Evolutionary conservation across 2,329 filamentous ascomycete species (phyloP), one percentile per base, ranked within the genome.

Genomic region (Hymenoscyphus salicellus): DNA sequence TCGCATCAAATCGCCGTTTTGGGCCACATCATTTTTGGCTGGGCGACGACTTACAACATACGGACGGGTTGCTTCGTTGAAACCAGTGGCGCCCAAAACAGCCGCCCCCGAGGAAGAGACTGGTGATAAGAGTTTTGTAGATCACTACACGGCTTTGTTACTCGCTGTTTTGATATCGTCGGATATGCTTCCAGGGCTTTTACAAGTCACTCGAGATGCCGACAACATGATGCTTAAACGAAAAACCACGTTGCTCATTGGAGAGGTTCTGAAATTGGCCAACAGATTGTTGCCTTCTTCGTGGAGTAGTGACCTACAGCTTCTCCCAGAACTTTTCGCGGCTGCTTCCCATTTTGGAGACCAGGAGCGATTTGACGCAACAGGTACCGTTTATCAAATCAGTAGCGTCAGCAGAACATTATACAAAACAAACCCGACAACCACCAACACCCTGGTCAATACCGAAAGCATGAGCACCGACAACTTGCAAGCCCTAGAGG

Each of bases 341-440:
- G 87, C 89, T 0, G 92, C 93, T 4, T 84, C 91, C 1, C 84
- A 87, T 38, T 92, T 93, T 71, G 81, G 86, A 26, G 82, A 87
- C 23, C 86, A 93, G 33, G 84, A 87, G 28, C 88, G 92, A 62
- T 93, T 93, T 70, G 83, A 90, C 63, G 92, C 94, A 6, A 93
- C 92, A 7, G 89, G 92, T 7, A 96, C 96, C 20, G 92, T 99
- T 14, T 99, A 98, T 73, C 95, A 98, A 75, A 96, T 99, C 62
- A 97, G 97, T 79, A 97, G 94, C 75, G 93, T 99, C 70, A 99
- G 94, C 76, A 87, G 92, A 68, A 98, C 93, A 0, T 80, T 99
- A 16, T 96, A 96, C 74, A 86, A 93, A 64, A 96, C 92, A 58
- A 85, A 86, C 5, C 83, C 84, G 1, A 80, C 83, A 20, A 59